Base-by-base conservation (phyloP, 2,329 filamentous ascomycete species). In the Seiridium cupressi region DNA sequence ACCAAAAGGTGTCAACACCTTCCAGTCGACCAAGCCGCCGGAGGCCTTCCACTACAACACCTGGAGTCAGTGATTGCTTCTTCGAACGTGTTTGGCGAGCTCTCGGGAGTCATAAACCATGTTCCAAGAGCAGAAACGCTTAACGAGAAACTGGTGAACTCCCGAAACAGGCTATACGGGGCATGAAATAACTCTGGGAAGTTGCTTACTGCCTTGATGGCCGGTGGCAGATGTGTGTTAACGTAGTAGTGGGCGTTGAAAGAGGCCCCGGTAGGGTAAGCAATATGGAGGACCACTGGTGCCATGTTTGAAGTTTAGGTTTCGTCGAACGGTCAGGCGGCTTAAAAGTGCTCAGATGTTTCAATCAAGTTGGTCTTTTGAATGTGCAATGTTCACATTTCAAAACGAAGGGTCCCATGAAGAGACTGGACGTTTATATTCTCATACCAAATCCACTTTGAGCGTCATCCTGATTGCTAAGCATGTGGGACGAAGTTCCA, bases 221-320 rank as follows among this genome's bases (percentile, higher is more conserved):
- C 62, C 35, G 35, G 35, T 1, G 60, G 55, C 5, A 62, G 51
- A 55, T 63, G 62, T 58, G 48, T 62, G 60, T 51, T 60, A 4
- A 53, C 26, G 55, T 62, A 63, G 58, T 63, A 62, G 44, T 62
- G 60, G 38, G 59, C 18, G 55, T 63, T 59, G 49, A 63, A 44
- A 32, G 60, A 38, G 55, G 60, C 51, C 32, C 62, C 62, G 31
- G 59, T 57, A 11, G 55, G 58, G 60, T 63, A 63, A 55, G 42
- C 62, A 46, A 61, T 42, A 55, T 55, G 18, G 26, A 58, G 56
- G 11, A 38, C 31, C 3, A 53, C 49, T 8, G 55, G 42, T 34
- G 44, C 55, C 55, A 57, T 49, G n/a, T 49, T 18, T 7, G 46
- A 8, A 31, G 6, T 26, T 8, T 18, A 32, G 3, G 10, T 26